Evolutionary conservation across 495 filamentous ascomycete genomes (phyloP), one percentile per base, ranked within the genome.

Genomic region (Penicillium pancosmium): DNA sequence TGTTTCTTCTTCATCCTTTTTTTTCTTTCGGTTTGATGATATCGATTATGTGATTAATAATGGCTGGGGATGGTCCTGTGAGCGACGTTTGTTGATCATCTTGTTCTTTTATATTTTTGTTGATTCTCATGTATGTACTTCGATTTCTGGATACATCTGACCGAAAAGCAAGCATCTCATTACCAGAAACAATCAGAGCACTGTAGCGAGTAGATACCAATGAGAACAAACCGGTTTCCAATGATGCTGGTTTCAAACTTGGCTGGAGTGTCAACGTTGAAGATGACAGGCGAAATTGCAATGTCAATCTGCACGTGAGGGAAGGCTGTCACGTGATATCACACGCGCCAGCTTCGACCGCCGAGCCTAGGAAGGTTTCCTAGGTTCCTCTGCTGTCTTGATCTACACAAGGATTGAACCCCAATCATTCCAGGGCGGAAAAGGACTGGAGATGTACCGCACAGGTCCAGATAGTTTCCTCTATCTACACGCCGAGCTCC

Each of bases 401-500:
- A 8, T 44, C n/a, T 44, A n/a, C 36, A n/a, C 12, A n/a, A 40
- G 10, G 12, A 40, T n/a, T 15, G 36, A 40, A 12, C 12, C 36
- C 15, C 36, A 40, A 40, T 12, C 36, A 40, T 40, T 40, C 12
- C 36, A 40, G 5, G 15, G 36, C 4, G 15, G 11, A 13, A n/a
- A 40, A 13, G 11, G 36, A 13, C 12, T 40, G 36, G 36, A 3
- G 4, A 46, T 46, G 43, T 46, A 3, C 16, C 5, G n/a, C 43
- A 8, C 35, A 35, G 21, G 56, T 62, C 35, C 58, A 54, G 41
- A 66, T 19, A 21, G 50, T 1, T 34, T 63, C 6, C 53, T 85
- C 18, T 74, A 79, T 50, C 78, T 97, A 18, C 93, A 97, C 68
- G 91, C 93, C 15, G 94, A 98, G 79, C 83, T 94, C 0, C 81